phyloP scores from a whole-genome alignment of 1,139 yeast genomes.

The Saccharomycopsis phalli region DNA sequence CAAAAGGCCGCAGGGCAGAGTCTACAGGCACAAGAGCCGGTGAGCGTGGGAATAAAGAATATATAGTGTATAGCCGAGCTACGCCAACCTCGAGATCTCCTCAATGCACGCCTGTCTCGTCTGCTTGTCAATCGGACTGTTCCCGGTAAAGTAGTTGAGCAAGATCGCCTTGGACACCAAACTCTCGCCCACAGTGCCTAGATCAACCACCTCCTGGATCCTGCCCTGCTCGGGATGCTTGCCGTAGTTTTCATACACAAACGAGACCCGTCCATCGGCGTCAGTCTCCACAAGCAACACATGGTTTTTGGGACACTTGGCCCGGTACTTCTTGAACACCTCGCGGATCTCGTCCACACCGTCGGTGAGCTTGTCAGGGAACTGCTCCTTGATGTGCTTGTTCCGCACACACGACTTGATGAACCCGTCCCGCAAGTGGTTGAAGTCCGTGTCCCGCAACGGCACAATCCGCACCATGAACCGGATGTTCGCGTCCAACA shows the following conservation, averaged over 20 bases:
- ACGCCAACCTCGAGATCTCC: constrained; percentile 23
- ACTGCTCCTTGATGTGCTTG: constrained; percentile 32
- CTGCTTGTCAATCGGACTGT: constrained; percentile 45
- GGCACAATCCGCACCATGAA: constrained; percentile 75
- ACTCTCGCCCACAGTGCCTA: constrained; percentile 33
- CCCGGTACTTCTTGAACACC: constrained; percentile 35
- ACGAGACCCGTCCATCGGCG: constrained; percentile 36
- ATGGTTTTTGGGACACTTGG: constrained; percentile 55
- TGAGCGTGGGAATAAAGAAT: constrained; percentile 10
- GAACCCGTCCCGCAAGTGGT: constrained; percentile 83
- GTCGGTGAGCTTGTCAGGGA: constrained; percentile 28
- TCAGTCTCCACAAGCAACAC: constrained; percentile 42
- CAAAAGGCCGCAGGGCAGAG: constrained; percentile 49
- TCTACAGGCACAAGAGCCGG: constrained; percentile 29
- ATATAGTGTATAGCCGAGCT: too few relatives aligned
- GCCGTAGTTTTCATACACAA: constrained; percentile 34
- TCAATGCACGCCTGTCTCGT: constrained; percentile 27
- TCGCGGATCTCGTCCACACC: constrained; percentile 44
- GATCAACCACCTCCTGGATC: constrained; percentile 26
- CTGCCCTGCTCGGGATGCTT: constrained; percentile 30
- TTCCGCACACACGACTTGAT: constrained; percentile 53
- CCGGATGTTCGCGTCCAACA: constrained; percentile 53
- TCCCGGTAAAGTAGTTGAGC: constrained; percentile 52
- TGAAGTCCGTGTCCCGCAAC: constrained; percentile 79
- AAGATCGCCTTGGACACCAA: constrained; percentile 44